Base-by-base conservation (phyloP, 2,329 filamentous ascomycete genomes). In the Colletotrichum camelliae region DNA sequence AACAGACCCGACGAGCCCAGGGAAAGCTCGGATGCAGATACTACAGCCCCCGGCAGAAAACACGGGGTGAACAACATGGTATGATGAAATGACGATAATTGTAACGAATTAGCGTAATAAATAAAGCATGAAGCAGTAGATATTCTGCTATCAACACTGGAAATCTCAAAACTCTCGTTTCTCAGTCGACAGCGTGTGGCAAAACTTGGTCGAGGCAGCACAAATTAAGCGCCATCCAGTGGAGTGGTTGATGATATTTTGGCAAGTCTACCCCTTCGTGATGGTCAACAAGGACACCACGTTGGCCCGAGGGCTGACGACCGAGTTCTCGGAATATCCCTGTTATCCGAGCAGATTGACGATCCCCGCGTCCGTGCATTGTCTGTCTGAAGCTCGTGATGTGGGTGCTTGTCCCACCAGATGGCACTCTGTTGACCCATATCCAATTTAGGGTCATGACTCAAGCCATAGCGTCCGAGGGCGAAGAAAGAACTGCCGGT, bases 31-130 rank as follows among this genome's bases (percentile, higher is more conserved):
- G 67, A 61, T 13, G 55, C 33, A 24, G 55, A 69, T 21, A 70
- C 67, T 8, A 61, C 57, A 33, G 67, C 55, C 10, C 67, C 43
- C 10, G 67, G 61, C 7, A n/a, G 67, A n/a, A 70, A 61, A 35
- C 67, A 61, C n/a, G 55, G 67, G 12, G 67, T 70, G 35, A 70
- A 70, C n/a, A 70, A 55, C 5, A 70, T 70, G 21, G 67, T 70
- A 48, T 70, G 67, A 70, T 33, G 24, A 70, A 9, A 64, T 67
- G 18, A 67, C 21, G 65, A 67, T 10, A 27, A 39, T 57, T 29
- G 48, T 29, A 37, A 7, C 27, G 55, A 60, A 43, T 16, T 35
- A 68, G 33, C 27, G 43, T 70, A 70, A 37, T 64, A 64, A 24
- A 37, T 39, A 27, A 37, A 64, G n/a, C 33, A 61, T 33, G 15